Evolutionary conservation across 441 rosid genomes (phyloP).

Genomic region (Pelargonium myrrhifolium): DNA sequence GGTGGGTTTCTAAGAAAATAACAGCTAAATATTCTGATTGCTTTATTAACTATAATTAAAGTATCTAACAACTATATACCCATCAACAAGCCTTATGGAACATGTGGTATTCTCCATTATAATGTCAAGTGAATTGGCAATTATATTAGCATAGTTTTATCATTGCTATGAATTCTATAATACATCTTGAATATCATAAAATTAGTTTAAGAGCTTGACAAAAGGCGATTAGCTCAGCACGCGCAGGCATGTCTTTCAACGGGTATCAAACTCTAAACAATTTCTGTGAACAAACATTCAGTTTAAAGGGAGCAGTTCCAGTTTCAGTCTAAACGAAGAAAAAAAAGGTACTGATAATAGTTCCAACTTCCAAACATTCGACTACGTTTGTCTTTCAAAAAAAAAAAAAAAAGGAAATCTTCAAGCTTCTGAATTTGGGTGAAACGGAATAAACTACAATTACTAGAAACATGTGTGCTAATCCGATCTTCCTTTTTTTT

Average conservation of each 20-base stretch:
- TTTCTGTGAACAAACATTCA: background rate
- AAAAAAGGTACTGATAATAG: too few species aligned
- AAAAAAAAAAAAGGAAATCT: too few species aligned
- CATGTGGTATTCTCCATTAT: background rate
- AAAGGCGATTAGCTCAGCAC: background rate
- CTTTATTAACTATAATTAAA: background rate
- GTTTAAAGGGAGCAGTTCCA: background rate
- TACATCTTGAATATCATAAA: background rate
- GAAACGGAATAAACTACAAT: too few species aligned
- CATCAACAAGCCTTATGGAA: constrained; percentile 1
- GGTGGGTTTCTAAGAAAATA: background rate
- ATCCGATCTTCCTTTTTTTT: background rate
- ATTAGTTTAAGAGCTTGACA: background rate
- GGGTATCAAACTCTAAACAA: too few species aligned
- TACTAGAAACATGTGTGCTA: background rate
- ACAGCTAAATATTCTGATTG: background rate
- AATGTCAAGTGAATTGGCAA: background rate
- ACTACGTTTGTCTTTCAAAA: too few species aligned
- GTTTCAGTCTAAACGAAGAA: too few species aligned
- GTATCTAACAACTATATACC: constrained; percentile 4
- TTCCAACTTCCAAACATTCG: too few species aligned
- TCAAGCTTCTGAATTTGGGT: too few species aligned
- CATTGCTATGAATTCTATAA: background rate
- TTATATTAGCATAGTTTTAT: background rate
- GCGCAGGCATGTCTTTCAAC: too few species aligned